Percentiles rank a stretch among this genome's conserved stretches.
Conservation (phyloP, 768 basidiomycete species). For the Leccinum longicurvipes region DNA sequence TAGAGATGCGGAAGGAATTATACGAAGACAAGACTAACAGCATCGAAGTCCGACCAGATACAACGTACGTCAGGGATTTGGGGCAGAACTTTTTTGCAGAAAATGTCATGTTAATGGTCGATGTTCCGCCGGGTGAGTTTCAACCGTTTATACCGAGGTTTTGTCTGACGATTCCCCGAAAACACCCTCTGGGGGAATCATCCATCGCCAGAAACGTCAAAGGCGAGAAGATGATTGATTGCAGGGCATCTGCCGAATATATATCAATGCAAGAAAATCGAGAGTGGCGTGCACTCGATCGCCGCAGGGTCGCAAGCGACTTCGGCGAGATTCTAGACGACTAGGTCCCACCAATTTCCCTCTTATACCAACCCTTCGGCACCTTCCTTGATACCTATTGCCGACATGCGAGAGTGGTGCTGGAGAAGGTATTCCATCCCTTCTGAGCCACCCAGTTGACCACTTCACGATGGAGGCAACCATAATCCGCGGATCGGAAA, state of each 20-base stretch:
- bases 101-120: too few relatives aligned
- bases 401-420: neutral
- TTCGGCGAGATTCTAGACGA: neutral
- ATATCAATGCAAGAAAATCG: neutral
- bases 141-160: too few relatives aligned
- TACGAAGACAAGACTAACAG: too few relatives aligned
- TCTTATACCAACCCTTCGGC: neutral
- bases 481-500: neutral
- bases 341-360: neutral
- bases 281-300: neutral
- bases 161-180: too few relatives aligned
- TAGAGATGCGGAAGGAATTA: too few relatives aligned
- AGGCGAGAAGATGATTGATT: neutral
- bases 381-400: neutral
- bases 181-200: neutral
- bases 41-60: too few relatives aligned
- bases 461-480: neutral
- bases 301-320: neutral
- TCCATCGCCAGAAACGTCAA: neutral
- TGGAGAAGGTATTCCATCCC: neutral
- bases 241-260: neutral
- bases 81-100: too few relatives aligned
- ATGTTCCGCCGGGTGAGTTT: too few relatives aligned
- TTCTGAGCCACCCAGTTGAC: neutral
- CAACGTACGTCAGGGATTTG: too few relatives aligned